Conservation (phyloP, 805 yeast genomes). For the Wickerhamomyces ciferrii region DNA sequence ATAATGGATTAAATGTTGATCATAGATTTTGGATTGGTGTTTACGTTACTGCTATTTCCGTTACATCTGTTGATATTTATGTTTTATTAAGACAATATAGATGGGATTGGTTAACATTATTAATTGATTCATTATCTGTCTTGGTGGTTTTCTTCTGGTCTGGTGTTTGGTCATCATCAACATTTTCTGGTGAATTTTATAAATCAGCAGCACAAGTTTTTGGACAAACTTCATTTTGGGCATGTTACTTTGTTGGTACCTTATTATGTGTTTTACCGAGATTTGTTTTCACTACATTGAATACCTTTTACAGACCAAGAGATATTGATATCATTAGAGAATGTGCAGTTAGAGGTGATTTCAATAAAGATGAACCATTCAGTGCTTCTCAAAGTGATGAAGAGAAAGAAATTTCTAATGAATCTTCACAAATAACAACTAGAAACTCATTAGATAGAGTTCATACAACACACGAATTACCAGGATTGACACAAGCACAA, state of each 20-base stretch:
- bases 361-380: conserved; percentile 50
- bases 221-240: conserved; percentile 63
- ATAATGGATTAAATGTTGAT: conserved; percentile 53
- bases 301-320: conserved; percentile 49
- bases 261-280: conserved; percentile 62
- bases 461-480: conserved; percentile 7
- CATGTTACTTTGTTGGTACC: conserved; percentile 54
- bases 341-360: conserved; percentile 59
- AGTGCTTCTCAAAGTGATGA: conserved; percentile 41
- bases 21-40: conserved; percentile 73
- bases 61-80: conserved; percentile 59
- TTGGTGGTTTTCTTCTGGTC: conserved; percentile 67
- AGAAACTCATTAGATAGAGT: conserved; percentile 2
- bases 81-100: conserved; percentile 64
- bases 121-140: conserved; percentile 53
- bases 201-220: conserved; percentile 59
- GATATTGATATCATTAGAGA: conserved; percentile 70
- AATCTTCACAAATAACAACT: not conserved
- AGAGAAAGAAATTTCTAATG: conserved; percentile 5
- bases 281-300: conserved; percentile 49
- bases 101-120: conserved; percentile 74
- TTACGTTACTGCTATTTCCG: conserved; percentile 58
- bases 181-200: conserved; percentile 51
- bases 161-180: conserved; percentile 64
- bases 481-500: conserved; percentile 9